A percentile compares a stretch with the other conserved stretches of the same genome.
These are phyloP conservation scores for Lentinula detonsa DNA, from an alignment of 768 basidiomycete genomes.

Conservation along the genomic window DNA sequence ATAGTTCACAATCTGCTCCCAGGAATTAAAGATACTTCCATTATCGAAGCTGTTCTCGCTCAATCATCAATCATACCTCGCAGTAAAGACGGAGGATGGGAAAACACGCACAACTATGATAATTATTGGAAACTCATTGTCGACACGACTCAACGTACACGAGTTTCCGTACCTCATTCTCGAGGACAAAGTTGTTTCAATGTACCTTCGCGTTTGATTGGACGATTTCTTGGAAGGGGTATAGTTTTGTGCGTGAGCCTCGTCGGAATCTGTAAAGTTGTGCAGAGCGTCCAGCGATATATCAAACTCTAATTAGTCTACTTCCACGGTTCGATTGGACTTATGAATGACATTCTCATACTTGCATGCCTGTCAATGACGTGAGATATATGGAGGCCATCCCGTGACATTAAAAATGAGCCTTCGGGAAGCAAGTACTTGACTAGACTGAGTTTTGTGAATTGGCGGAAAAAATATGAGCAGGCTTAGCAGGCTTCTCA, in stretches of 20 bases:
- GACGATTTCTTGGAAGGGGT: neutral
- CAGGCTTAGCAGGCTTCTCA: neutral
- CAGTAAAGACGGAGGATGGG: neutral
- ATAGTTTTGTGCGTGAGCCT: neutral
- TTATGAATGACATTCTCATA: neutral
- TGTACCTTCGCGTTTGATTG: neutral
- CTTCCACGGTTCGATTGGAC: neutral
- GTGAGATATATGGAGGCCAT: neutral
- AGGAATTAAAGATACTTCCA: too few relatives aligned
- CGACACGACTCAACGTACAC: neutral
- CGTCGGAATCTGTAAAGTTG: neutral
- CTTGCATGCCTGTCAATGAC: neutral
- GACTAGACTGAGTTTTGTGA: neutral
- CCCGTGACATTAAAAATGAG: neutral
- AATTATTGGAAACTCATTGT: neutral
- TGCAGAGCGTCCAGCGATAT: neutral
- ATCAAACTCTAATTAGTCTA: neutral
- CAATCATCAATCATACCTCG: too few relatives aligned
- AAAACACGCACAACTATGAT: neutral
- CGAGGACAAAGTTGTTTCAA: neutral
- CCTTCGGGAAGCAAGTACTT: neutral
- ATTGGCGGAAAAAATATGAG: neutral
- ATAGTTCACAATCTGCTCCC: too few relatives aligned
- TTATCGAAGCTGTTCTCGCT: too few relatives aligned
- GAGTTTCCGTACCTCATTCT: neutral